Conservation (phyloP, 2,329 filamentous ascomycete genomes). For the Aspergillus luchuensis region DNA sequence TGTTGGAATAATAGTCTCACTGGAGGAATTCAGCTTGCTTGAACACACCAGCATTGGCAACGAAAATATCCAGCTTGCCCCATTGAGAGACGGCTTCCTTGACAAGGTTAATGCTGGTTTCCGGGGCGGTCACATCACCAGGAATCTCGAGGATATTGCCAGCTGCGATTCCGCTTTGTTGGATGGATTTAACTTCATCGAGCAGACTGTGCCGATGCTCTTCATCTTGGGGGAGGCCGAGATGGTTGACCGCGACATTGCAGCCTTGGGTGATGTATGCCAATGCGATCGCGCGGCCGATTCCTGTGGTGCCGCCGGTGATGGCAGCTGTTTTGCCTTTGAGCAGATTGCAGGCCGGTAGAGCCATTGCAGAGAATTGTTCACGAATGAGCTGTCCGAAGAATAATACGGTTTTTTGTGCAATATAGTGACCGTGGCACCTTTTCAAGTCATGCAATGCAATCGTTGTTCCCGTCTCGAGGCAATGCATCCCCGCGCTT, state of each 20-base stretch:
- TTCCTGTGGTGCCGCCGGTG: conserved; percentile 23
- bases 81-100: conserved; percentile 40
- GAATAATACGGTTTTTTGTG: neutral
- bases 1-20: conserved; percentile 20
- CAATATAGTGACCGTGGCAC: too few species aligned
- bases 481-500: too few species aligned
- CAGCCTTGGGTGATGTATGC: conserved; percentile 31
- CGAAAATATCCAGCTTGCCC: conserved; percentile 34
- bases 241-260: conserved; percentile 34
- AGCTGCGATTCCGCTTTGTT: conserved; percentile 10
- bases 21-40: conserved; percentile 78
- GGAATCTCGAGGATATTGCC: conserved; percentile 57
- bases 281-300: conserved; percentile 22
- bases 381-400: neutral
- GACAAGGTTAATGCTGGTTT: conserved; percentile 68
- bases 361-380: conserved; percentile 12
- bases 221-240: conserved; percentile 28
- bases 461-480: too few species aligned
- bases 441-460: too few species aligned
- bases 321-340: conserved; percentile 24
- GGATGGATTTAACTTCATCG: conserved; percentile 23
- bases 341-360: conserved; percentile 27
- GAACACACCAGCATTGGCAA: conserved; percentile 53
- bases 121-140: conserved; percentile 72
- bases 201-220: conserved; percentile 22